Base-by-base conservation (phyloP, 352 stramenopile species). In the Albugo laibachii region DNA sequence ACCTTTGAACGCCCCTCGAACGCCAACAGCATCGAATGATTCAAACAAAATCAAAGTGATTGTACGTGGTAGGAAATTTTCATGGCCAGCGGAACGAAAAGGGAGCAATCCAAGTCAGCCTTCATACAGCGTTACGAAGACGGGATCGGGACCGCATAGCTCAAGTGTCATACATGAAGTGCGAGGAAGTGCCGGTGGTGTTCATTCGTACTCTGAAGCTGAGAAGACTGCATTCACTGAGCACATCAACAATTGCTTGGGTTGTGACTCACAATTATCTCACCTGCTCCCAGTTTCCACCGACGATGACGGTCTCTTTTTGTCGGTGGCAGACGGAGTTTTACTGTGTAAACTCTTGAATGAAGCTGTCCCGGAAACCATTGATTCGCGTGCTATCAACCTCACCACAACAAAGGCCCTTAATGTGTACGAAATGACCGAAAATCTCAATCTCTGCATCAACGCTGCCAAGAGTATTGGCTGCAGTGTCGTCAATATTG, bases 401-500 rank as follows among this genome's bases (percentile, higher is more conserved):
- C 70, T 81, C 50, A 84, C 84, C 45, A 50, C 63, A 27, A 83
- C 85, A 61, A 65, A 77, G 52, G 63, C 56, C 27, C 56, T 91
- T 20, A 92, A 92, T 45, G 62, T 83, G 41, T 91, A 88, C 47
- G 79, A 92, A 56, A 89, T 80, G 58, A 91, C 77, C 0, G 76
- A 92, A 58, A 92, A 92, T 61, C 68, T 83, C 55, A 96, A 96
- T 56, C 51, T 96, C 52, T 92, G 77, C 46, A 93, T 96, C 54
- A 95, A 96, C 52, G 84, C 83, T 0, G 86, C 86, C 52, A 92
- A 92, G 62, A 85, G 68, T 46, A 94, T 96, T 42, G 86, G 86
- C 41, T 96, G 86, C 63, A 85, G 79, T 45, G 77, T 96, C 36
- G 83, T 93, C 43, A 96, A 96, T 55, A 92, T 96, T 58, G 85